A percentile compares a stretch with the other conserved stretches of the same genome.
phyloP scores from a whole-genome alignment of 2,329 filamentous ascomycete species.

The Teratosphaeria nubilosa region DNA sequence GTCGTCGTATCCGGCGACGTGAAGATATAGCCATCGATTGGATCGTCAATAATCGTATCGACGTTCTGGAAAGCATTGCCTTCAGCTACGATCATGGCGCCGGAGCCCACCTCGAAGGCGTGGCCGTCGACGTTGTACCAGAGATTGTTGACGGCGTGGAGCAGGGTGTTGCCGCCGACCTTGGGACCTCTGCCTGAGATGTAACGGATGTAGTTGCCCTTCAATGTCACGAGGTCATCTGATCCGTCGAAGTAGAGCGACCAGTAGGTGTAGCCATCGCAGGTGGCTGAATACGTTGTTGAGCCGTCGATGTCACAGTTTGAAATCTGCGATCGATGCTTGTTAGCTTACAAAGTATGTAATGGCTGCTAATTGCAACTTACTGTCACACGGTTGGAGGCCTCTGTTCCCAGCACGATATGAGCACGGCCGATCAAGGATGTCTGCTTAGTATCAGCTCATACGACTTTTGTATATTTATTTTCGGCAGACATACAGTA shows the following conservation, averaged over 20 bases:
- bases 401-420: constrained; percentile 47
- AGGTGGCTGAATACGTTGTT: constrained; percentile 46
- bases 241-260: constrained; percentile 47
- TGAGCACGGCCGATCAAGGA: constrained; percentile 51
- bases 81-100: constrained; percentile 41
- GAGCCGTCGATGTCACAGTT: constrained; percentile 51
- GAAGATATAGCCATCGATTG: constrained; percentile 31
- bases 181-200: constrained; percentile 49
- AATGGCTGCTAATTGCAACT: neutral
- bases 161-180: constrained; percentile 44
- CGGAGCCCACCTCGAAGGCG: constrained; percentile 43
- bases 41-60: constrained; percentile 29
- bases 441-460: constrained; percentile 35
- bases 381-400: constrained; percentile 47
- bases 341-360: no score
- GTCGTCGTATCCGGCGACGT: constrained; percentile 14
- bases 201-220: constrained; percentile 53
- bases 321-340: constrained; percentile 23
- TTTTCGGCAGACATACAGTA: constrained; percentile 25
- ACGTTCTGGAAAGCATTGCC: constrained; percentile 51
- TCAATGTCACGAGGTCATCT: constrained; percentile 47
- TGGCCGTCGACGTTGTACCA: constrained; percentile 46
- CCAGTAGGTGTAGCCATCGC: constrained; percentile 49
- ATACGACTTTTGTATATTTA: constrained; percentile 28
- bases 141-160: constrained; percentile 55